A percentile compares a stretch with the other conserved stretches of the same genome.
phyloP scores from a whole-genome alignment of 1,284 basidiomycete genomes.

The Microbotryum saponariae region DNA sequence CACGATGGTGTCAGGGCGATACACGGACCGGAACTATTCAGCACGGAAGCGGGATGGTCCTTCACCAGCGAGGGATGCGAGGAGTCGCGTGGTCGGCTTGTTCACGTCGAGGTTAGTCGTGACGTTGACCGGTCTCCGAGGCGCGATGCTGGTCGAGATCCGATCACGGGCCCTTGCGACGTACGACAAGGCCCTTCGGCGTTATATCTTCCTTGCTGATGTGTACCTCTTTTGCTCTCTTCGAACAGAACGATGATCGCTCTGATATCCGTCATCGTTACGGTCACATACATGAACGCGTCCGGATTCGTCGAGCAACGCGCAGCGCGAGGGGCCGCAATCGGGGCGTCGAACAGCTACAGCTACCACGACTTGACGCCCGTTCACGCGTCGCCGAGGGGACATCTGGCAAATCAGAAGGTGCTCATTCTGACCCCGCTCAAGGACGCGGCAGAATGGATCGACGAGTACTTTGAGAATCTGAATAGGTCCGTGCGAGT shows the following conservation, averaged over 20 bases:
- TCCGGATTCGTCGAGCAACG: neutral
- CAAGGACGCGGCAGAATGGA: conserved; percentile 16
- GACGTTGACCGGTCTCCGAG: neutral
- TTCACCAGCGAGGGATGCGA: conserved; percentile 1
- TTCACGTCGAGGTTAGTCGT: conserved; percentile 3
- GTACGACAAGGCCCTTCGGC: too few species aligned
- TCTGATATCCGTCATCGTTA: conserved; percentile 11
- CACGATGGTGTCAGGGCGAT: neutral
- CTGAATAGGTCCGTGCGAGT: neutral
- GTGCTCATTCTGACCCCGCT: conserved; percentile 24
- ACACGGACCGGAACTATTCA: neutral
- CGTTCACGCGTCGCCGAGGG: conserved; percentile 9
- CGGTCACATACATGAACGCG: conserved; percentile 1
- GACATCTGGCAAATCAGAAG: conserved; percentile 1
- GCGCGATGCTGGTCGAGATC: neutral
- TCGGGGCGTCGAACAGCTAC: neutral
- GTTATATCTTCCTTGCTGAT: too few species aligned
- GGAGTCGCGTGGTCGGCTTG: neutral
- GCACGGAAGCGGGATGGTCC: neutral
- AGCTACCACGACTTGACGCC: conserved; percentile 12
- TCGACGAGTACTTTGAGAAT: conserved; percentile 28
- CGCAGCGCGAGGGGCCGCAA: neutral
- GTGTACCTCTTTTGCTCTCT: neutral
- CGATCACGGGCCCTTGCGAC: neutral
- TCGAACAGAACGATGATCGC: neutral